Evolutionary conservation across 2,329 filamentous ascomycete species (phyloP).

Genomic region (Gliomastix tumulicola): DNA sequence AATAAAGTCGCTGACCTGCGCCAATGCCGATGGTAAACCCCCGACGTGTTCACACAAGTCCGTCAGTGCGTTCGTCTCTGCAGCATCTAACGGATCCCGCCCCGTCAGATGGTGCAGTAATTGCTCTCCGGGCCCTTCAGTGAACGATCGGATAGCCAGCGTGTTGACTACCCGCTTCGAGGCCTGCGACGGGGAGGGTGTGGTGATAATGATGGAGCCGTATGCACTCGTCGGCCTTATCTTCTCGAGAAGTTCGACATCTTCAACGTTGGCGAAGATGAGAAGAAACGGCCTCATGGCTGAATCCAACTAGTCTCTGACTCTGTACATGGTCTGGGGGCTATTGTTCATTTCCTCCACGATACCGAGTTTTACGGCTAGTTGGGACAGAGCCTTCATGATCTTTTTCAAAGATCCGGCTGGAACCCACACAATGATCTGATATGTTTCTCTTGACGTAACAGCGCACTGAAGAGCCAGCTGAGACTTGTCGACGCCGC

Average conservation of each 20-base stretch:
- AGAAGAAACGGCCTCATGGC: constrained; percentile 2
- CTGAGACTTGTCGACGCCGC: constrained; percentile 5
- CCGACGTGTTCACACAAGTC: constrained; percentile 3
- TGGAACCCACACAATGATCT: constrained; percentile 5
- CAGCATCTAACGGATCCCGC: constrained; percentile 1
- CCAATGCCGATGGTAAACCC: constrained; percentile 5
- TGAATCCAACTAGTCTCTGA: constrained; percentile 4
- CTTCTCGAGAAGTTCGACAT: constrained; percentile 2
- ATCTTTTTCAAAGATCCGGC: constrained; percentile 3
- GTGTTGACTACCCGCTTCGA: constrained; percentile 1
- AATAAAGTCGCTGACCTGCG: constrained; percentile 4
- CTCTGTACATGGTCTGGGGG: constrained; percentile 1
- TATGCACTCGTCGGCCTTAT: constrained; percentile 4
- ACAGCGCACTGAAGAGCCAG: constrained; percentile 5
- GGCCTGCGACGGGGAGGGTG: constrained; percentile 3
- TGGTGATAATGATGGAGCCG: constrained; percentile 5
- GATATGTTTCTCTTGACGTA: constrained; percentile 3
- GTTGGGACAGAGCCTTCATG: constrained; percentile 4
- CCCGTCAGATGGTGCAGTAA: no score
- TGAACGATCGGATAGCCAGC: constrained; percentile 4
- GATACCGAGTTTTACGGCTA: constrained; percentile 4
- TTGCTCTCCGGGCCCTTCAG: no score
- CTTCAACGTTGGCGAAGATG: constrained; percentile 6
- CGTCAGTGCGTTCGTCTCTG: constrained; percentile 1
- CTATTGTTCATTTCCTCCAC: constrained; percentile 1